Conservation (phyloP, 2,329 filamentous ascomycete genomes). For the Claviceps cyperi region DNA sequence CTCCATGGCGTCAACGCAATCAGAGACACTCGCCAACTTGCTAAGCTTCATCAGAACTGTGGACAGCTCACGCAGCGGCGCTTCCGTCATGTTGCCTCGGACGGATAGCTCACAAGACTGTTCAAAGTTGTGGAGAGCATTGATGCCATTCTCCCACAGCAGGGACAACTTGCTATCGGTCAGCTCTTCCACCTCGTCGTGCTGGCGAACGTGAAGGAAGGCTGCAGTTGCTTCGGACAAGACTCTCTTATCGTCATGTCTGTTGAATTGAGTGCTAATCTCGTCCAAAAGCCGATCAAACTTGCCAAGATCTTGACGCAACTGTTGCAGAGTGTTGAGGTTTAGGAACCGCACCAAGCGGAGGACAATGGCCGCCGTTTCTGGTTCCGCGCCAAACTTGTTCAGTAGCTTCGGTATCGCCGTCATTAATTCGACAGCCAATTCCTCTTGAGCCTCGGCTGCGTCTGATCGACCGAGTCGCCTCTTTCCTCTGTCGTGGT, state of each 20-base stretch:
- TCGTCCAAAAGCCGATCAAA: constrained; percentile 77
- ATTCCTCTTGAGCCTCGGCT: constrained; percentile 59
- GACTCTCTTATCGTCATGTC: constrained; percentile 79
- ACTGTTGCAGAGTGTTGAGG: constrained; percentile 72
- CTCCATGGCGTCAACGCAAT: constrained; percentile 65
- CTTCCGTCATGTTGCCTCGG: constrained; percentile 52
- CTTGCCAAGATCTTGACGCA: constrained; percentile 71
- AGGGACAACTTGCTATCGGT: constrained; percentile 66
- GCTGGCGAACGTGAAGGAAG: constrained; percentile 70
- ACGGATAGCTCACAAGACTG: constrained; percentile 56
- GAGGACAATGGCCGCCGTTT: constrained; percentile 73
- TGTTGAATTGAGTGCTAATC: constrained; percentile 83
- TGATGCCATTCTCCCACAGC: constrained; percentile 74
- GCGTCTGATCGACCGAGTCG: constrained; percentile 47
- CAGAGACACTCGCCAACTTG: constrained; percentile 65
- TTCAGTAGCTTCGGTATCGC: constrained; percentile 76
- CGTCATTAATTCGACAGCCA: constrained; percentile 61
- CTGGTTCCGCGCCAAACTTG: constrained; percentile 83
- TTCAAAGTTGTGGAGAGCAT: constrained; percentile 56
- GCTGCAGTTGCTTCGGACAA: constrained; percentile 71
- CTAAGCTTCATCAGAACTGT: constrained; percentile 67
- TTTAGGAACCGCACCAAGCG: constrained; percentile 77
- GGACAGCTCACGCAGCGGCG: constrained; percentile 53
- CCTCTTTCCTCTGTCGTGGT: constrained; percentile 47
- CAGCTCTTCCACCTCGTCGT: constrained; percentile 77